These are phyloP conservation scores for Eudorina sp. DNA, from an alignment of 139 green algal species.

Conservation along the genomic window DNA sequence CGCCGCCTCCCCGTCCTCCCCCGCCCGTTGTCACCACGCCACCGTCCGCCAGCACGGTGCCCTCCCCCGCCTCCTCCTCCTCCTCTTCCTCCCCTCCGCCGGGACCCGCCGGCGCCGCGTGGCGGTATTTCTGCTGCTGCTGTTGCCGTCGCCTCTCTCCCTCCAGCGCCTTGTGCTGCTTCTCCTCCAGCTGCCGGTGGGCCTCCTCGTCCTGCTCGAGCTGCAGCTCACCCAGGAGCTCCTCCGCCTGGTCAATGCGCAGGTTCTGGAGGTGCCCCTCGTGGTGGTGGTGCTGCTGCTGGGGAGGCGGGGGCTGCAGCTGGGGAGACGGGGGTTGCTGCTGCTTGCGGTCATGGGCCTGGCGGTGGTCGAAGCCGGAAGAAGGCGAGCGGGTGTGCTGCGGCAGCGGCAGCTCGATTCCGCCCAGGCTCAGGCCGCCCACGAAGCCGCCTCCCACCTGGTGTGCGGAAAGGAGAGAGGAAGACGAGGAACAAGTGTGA, in stretches of 20 bases:
- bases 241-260: neutral
- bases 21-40: too few relatives aligned
- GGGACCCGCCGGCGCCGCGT: neutral
- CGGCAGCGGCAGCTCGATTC: conserved; percentile 27
- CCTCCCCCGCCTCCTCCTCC: neutral
- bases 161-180: neutral
- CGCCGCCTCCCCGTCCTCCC: neutral
- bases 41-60: too few relatives aligned
- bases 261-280: too few relatives aligned
- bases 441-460: conserved; percentile 18
- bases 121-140: neutral
- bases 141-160: neutral
- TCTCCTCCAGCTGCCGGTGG: too few relatives aligned
- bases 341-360: neutral
- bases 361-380: neutral
- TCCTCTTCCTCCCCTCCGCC: neutral
- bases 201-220: too few relatives aligned
- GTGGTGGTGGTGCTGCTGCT: neutral
- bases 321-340: neutral
- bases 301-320: neutral
- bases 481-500: too few relatives aligned
- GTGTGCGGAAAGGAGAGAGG: too few relatives aligned
- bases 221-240: neutral
- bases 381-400: neutral
- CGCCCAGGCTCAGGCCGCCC: conserved; percentile 6